These are phyloP conservation scores for Linum lewisii DNA, from an alignment of 345 rosid species.

Conservation along the genomic window DNA sequence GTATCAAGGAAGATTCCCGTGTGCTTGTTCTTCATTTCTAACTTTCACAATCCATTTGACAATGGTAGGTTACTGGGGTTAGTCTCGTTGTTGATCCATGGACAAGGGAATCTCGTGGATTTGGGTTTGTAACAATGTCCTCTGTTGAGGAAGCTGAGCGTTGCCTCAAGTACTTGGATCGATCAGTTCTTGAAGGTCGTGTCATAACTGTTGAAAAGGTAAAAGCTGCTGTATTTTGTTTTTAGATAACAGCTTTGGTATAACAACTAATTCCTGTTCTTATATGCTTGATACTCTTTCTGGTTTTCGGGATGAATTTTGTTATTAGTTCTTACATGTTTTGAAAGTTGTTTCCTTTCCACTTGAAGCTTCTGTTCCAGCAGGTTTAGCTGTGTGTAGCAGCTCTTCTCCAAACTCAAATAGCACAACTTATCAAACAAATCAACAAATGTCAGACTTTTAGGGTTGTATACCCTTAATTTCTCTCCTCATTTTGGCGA, in stretches of 20 bases:
- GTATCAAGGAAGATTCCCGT: not conserved
- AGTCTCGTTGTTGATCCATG: slow-evolving; percentile 89
- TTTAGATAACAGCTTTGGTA: not conserved
- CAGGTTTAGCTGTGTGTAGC: slow-evolving; percentile 95
- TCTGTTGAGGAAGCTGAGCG: slow-evolving; percentile 55
- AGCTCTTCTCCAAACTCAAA: slow-evolving; percentile 74
- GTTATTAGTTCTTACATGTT: slow-evolving; percentile 16
- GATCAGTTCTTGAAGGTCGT: slow-evolving; percentile 69
- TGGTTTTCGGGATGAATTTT: slow-evolving; percentile 15
- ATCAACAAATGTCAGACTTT: slow-evolving; percentile 42
- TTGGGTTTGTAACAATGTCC: slow-evolving; percentile 87
- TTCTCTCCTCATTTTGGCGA: slow-evolving; percentile 42
- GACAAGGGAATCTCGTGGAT: slow-evolving; percentile 92
- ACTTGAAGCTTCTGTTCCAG: slow-evolving; percentile 78
- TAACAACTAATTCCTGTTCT: not conserved
- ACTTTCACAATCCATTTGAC: not conserved
- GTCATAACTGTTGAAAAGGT: slow-evolving; percentile 93
- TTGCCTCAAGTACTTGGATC: slow-evolving; percentile 65
- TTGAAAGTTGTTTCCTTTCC: slow-evolving; percentile 70
- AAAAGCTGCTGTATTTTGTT: slow-evolving; percentile 8
- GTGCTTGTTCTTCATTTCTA: not conserved
- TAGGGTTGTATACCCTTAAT: slow-evolving; percentile 93
- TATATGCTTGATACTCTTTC: not conserved
- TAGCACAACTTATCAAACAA: slow-evolving; percentile 51
- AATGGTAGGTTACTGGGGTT: slow-evolving; percentile 61